Percentiles rank a stretch among this genome's conserved stretches.
Evolutionary conservation across 2,329 filamentous ascomycete genomes (phyloP).

Genomic region (Neodidymelliopsis sp.): DNA sequence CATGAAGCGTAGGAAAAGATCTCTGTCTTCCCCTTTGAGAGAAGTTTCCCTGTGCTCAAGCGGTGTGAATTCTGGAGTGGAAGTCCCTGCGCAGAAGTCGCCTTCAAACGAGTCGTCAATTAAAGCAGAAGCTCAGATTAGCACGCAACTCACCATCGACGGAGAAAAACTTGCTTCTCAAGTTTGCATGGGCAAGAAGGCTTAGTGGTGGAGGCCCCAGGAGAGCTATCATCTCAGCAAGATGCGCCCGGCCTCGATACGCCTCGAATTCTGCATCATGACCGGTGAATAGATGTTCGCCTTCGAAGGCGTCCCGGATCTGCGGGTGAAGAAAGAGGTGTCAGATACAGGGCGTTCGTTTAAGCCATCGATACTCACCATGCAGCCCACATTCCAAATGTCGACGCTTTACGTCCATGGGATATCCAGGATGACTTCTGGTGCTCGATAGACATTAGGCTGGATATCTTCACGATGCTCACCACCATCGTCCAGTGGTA

Average conservation of each 20-base stretch:
- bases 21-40: constrained; percentile 40
- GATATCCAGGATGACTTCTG: constrained; percentile 47
- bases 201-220: constrained; percentile 25
- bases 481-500: background rate
- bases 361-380: constrained; percentile 27
- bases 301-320: constrained; percentile 47
- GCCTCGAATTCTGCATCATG: constrained; percentile 8
- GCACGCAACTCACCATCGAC: constrained; percentile 5
- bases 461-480: constrained; percentile 41
- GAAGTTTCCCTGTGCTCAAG: constrained; percentile 34
- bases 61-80: constrained; percentile 34
- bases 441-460: constrained; percentile 46
- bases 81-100: too few species aligned
- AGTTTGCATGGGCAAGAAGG: constrained; percentile 14
- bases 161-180: constrained; percentile 11
- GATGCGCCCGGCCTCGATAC: background rate
- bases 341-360: background rate
- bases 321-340: constrained; percentile 12
- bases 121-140: too few species aligned
- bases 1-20: constrained; percentile 42
- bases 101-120: too few species aligned
- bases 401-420: constrained; percentile 48
- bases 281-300: constrained; percentile 37
- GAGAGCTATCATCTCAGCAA: constrained; percentile 29
- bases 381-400: constrained; percentile 47